phyloP scores from a whole-genome alignment of 1,284 basidiomycete genomes.

The Irpex sp. region DNA sequence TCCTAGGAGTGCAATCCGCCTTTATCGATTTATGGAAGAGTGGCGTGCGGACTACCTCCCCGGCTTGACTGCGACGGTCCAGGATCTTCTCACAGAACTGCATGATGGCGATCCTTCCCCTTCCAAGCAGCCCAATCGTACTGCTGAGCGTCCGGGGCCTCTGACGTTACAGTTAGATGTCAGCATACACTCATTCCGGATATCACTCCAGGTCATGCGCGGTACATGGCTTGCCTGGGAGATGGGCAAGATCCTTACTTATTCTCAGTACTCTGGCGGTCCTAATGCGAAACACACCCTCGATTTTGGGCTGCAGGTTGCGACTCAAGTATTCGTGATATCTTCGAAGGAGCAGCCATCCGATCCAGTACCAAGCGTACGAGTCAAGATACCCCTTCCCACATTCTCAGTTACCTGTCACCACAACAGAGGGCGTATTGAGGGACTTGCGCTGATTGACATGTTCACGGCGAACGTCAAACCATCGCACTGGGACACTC shows the following conservation, averaged over 20 bases:
- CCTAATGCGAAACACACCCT: conserved; percentile 30
- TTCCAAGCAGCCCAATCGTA: conserved; percentile 13
- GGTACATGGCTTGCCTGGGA: conserved; percentile 81
- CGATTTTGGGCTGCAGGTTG: conserved; percentile 59
- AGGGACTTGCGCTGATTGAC: conserved; percentile 56
- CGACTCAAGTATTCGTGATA: conserved; percentile 60
- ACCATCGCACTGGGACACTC: conserved; percentile 74
- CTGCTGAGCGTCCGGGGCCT: conserved; percentile 21
- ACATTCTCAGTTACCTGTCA: conserved; percentile 54
- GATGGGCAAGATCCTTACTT: conserved; percentile 39
- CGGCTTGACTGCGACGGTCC: conserved; percentile 58
- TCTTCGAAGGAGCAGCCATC: conserved; percentile 39
- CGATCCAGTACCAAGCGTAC: conserved; percentile 33
- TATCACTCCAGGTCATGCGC: conserved; percentile 75
- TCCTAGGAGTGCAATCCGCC: conserved; percentile 71
- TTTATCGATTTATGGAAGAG: conserved; percentile 72
- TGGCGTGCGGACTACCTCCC: conserved; percentile 77
- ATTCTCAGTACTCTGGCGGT: conserved; percentile 35
- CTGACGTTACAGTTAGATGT: conserved; percentile 42
- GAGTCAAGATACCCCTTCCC: conserved; percentile 61
- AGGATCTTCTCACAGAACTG: conserved; percentile 59
- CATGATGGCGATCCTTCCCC: conserved; percentile 25
- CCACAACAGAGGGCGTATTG: conserved; percentile 43
- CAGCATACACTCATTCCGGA: conserved; percentile 40
- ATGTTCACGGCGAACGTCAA: conserved; percentile 68